Evolutionary conservation across 176 grass and related monocot genomes (phyloP).

Genomic region (Pontederia paniculata): DNA sequence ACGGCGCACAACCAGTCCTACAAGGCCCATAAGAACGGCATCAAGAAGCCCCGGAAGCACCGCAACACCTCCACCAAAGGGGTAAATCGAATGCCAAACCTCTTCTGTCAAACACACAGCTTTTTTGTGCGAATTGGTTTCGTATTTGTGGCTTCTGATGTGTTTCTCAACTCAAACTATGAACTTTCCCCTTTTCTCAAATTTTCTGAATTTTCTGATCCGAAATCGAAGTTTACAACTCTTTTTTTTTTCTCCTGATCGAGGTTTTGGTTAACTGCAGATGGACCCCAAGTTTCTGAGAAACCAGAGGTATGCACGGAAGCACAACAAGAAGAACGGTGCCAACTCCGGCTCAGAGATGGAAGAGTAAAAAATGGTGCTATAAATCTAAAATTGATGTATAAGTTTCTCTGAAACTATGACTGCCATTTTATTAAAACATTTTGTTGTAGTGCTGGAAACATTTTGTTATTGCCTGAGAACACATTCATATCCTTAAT

Average conservation of each 20-base stretch:
- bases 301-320: constrained; percentile 3
- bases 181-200: too few species aligned
- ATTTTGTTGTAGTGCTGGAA: too few species aligned
- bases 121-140: too few species aligned
- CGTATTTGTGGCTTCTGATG: too few species aligned
- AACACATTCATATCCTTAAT: too few species aligned
- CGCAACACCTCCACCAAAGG: constrained; percentile 7
- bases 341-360: constrained; percentile 4
- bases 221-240: background rate
- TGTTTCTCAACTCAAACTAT: too few species aligned
- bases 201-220: too few species aligned
- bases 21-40: background rate
- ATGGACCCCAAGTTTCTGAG: constrained; percentile 11
- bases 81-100: background rate
- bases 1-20: background rate
- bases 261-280: background rate
- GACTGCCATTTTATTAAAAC: too few species aligned
- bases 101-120: too few species aligned
- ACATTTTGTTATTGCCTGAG: too few species aligned
- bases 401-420: too few species aligned
- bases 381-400: too few species aligned
- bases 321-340: background rate
- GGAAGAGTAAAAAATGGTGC: background rate
- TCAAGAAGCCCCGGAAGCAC: background rate
- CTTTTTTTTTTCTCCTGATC: background rate